A percentile compares a stretch with the other conserved stretches of the same genome.
Conservation (phyloP, 1,139 yeast genomes). For the Hansenula lynferdii region DNA sequence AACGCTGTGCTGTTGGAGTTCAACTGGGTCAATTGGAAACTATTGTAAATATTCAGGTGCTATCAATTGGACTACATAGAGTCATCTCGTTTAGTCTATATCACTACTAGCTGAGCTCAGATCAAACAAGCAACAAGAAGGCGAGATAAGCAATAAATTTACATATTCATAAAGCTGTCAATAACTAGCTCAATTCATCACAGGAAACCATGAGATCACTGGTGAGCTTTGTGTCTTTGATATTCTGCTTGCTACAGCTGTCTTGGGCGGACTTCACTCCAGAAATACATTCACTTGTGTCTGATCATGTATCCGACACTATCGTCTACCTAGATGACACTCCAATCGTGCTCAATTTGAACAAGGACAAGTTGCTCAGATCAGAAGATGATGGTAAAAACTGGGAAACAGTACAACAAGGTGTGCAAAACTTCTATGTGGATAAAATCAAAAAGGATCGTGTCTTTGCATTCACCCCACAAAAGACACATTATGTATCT, state of each 20-base stretch:
- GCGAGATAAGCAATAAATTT: no score
- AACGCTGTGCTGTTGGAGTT: no score
- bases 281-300: constrained; percentile 11
- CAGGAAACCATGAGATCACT: background rate
- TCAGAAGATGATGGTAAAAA: constrained; percentile 57
- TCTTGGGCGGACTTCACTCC: constrained; percentile 16
- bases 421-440: constrained; percentile 29
- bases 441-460: constrained; percentile 42
- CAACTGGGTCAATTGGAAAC: no score
- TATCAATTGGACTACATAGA: no score
- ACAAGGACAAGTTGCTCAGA: constrained; percentile 29
- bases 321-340: constrained; percentile 53
- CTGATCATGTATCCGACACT: constrained; percentile 18
- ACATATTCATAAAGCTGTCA: no score
- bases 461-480: constrained; percentile 48
- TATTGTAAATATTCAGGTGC: no score
- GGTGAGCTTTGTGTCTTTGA: background rate
- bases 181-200: no score
- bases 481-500: constrained; percentile 45
- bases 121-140: no score
- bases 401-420: constrained; percentile 39
- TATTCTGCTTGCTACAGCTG: background rate
- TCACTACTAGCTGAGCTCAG: no score
- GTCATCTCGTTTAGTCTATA: no score
- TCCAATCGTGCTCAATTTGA: constrained; percentile 38